phyloP scores from a whole-genome alignment of 306 rosid genomes.

The Pterocarpus santalinus region DNA sequence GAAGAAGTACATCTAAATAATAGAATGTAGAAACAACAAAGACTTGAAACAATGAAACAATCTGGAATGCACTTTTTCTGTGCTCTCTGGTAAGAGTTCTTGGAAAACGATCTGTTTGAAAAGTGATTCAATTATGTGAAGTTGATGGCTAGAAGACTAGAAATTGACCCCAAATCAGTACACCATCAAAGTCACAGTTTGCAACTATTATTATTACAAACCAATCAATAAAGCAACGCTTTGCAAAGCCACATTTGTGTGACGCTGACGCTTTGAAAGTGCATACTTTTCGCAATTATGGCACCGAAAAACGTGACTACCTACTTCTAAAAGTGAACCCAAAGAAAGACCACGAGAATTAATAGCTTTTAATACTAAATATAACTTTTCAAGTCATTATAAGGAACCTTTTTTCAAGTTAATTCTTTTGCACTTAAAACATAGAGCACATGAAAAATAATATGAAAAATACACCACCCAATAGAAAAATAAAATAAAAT shows the following conservation, averaged over 20 bases:
- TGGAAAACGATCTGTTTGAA: background rate
- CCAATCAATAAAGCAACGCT: constrained; percentile 31
- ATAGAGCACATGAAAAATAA: constrained; percentile 8
- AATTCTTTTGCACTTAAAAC: background rate
- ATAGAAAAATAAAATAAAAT: background rate
- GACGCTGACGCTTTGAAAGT: constrained; percentile 33
- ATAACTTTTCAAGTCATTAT: constrained; percentile 21
- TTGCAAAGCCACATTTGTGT: constrained; percentile 14
- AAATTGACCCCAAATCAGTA: constrained; percentile 27
- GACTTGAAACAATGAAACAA: constrained; percentile 2
- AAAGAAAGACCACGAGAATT: constrained; percentile 5
- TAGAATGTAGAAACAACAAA: background rate
- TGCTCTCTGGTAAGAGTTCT: background rate
- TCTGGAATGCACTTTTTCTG: background rate
- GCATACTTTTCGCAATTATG: constrained; percentile 12
- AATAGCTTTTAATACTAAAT: background rate
- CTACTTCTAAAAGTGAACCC: constrained; percentile 17
- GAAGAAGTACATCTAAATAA: constrained; percentile 1
- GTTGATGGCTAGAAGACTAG: background rate
- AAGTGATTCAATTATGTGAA: constrained; percentile 37
- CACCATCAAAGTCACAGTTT: constrained; percentile 4
- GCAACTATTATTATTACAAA: constrained; percentile 1
- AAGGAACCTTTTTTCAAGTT: background rate
- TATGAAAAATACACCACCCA: background rate
- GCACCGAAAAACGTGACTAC: constrained; percentile 32